phyloP scores from a whole-genome alignment of 2,329 filamentous ascomycete species.

The Immersiporthe knoxdaviesiana region DNA sequence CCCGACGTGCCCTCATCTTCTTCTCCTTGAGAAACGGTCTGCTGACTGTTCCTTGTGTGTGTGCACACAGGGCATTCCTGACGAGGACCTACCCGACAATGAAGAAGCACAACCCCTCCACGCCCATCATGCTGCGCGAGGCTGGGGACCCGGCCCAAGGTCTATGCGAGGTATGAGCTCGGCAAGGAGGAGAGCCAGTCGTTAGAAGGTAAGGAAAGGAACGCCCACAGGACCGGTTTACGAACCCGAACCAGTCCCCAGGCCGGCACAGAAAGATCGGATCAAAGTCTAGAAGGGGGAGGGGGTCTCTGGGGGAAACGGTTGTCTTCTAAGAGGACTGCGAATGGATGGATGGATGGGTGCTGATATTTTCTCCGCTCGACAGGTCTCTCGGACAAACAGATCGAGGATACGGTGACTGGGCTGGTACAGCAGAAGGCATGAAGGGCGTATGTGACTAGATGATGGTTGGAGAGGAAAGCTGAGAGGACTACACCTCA shows the following conservation, averaged over 20 bases:
- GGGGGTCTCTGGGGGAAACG: no score
- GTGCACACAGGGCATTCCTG: slow-evolving; percentile 74
- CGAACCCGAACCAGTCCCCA: neutral
- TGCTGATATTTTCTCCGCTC: neutral
- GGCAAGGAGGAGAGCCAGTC: slow-evolving; percentile 61
- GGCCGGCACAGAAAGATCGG: neutral
- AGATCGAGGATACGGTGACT: slow-evolving; percentile 63
- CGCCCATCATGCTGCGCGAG: slow-evolving; percentile 93
- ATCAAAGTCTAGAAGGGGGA: neutral
- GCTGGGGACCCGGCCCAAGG: slow-evolving; percentile 82
- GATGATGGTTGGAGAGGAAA: neutral
- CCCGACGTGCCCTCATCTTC: neutral
- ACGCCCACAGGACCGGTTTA: slow-evolving; percentile 8
- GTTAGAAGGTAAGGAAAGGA: slow-evolving; percentile 49
- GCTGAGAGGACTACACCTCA: slow-evolving; percentile 29
- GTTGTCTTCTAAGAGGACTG: neutral
- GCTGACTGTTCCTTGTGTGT: neutral
- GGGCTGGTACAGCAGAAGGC: slow-evolving; percentile 53
- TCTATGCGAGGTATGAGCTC: slow-evolving; percentile 84
- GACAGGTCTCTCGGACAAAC: slow-evolving; percentile 58
- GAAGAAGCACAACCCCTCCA: slow-evolving; percentile 98
- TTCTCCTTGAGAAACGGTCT: neutral
- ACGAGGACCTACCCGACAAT: slow-evolving; percentile 92
- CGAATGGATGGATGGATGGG: neutral
- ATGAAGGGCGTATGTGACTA: slow-evolving; percentile 17